These are phyloP conservation scores for Sideroxylon spinosum DNA, from an alignment of 179 eudicot genomes.

Conservation along the genomic window DNA sequence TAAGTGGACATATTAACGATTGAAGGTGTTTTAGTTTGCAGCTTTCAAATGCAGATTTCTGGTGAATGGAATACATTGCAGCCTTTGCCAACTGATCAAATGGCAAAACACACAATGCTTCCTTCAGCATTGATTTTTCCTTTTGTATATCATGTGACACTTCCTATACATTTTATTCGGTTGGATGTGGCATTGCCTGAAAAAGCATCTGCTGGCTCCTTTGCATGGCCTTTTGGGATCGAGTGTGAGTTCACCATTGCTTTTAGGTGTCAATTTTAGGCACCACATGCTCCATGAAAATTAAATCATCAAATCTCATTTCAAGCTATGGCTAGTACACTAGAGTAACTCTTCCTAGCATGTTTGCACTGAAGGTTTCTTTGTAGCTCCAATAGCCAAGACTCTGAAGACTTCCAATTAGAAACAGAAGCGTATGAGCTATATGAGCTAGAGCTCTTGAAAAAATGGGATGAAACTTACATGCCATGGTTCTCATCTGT, in stretches of 20 bases:
- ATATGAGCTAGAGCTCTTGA: no score
- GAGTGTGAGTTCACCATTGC: constrained; percentile 88
- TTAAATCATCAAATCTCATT: constrained; percentile 97
- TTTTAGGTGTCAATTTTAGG: constrained; percentile 90
- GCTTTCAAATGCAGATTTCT: constrained; percentile 64
- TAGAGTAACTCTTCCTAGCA: constrained; percentile 88
- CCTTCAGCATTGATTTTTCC: constrained; percentile 80
- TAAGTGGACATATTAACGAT: constrained; percentile 50
- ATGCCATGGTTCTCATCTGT: no score
- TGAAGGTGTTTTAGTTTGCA: constrained; percentile 42
- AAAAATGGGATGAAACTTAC: no score
- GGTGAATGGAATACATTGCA: constrained; percentile 68
- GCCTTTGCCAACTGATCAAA: constrained; percentile 82
- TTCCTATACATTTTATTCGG: constrained; percentile 64
- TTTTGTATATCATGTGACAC: constrained; percentile 59
- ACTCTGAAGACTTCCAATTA: no score
- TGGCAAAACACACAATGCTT: constrained; percentile 70
- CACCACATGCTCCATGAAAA: constrained; percentile 79
- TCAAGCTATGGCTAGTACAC: constrained; percentile 88
- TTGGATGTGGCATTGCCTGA: constrained; percentile 78
- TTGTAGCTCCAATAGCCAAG: no score
- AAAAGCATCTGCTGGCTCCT: constrained; percentile 99
- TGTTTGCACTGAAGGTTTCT: constrained; percentile 74
- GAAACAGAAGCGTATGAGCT: no score
- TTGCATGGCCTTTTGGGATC: constrained; percentile 93